Evolutionary conservation across 768 basidiomycete species (phyloP).

Genomic region (Ramaria rubella): DNA sequence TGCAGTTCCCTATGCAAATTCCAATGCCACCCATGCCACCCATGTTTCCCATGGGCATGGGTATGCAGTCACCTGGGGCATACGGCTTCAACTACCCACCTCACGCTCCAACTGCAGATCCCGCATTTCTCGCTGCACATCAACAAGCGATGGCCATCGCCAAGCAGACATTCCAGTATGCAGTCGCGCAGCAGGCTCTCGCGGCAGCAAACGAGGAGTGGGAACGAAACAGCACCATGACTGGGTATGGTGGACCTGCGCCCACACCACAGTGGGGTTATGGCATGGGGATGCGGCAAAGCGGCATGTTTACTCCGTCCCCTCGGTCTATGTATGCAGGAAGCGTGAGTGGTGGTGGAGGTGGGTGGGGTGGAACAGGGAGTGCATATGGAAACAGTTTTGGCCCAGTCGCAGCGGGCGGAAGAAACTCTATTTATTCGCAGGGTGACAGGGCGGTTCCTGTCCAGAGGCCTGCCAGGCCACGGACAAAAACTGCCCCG

Average conservation of each 20-base stretch:
- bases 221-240: constrained; percentile 60
- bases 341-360: constrained; percentile 13
- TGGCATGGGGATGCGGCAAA: constrained; percentile 39
- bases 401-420: constrained; percentile 30
- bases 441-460: neutral
- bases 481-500: constrained; percentile 30
- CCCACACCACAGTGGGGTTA: constrained; percentile 12
- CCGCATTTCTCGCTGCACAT: constrained; percentile 62
- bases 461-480: constrained; percentile 17
- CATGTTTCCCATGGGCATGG: constrained; percentile 18
- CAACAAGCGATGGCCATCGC: constrained; percentile 84
- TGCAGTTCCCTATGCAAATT: constrained; percentile 31
- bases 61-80: constrained; percentile 30
- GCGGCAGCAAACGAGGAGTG: constrained; percentile 85
- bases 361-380: constrained; percentile 42
- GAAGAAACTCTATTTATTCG: neutral
- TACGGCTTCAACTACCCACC: constrained; percentile 22
- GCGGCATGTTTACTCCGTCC: constrained; percentile 42
- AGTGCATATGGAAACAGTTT: constrained; percentile 70
- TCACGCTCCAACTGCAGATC: constrained; percentile 42
- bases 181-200: constrained; percentile 87
- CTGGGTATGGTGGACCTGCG: constrained; percentile 9
- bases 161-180: constrained; percentile 86
- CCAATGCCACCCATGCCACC: constrained; percentile 39
- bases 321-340: constrained; percentile 55